These are phyloP conservation scores for Clitopilus hobsonii DNA, from an alignment of 768 basidiomycete species.

Conservation along the genomic window DNA sequence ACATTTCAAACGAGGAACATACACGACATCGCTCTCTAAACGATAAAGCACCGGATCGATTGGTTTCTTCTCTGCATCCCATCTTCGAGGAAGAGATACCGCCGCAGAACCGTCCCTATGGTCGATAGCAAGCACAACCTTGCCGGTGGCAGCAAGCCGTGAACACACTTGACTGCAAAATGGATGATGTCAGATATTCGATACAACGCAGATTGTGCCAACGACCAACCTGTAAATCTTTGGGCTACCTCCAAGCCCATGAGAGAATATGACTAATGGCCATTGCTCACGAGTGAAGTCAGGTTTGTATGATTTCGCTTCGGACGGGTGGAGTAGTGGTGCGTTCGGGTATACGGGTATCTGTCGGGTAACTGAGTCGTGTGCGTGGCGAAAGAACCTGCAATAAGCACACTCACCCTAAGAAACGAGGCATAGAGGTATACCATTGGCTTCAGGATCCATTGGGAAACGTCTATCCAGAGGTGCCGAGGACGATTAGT, in stretches of 20 bases:
- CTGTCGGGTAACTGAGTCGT: slow-evolving; percentile 21
- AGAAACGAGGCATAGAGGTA: slow-evolving; percentile 47
- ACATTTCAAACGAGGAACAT: slow-evolving; percentile 13
- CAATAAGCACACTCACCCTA: slow-evolving; percentile 23
- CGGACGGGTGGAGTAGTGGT: slow-evolving; percentile 40
- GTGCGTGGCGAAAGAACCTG: neutral
- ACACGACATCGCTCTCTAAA: slow-evolving; percentile 53
- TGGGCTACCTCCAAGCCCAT: slow-evolving; percentile 73
- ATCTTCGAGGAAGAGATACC: slow-evolving; percentile 34
- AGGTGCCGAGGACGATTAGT: slow-evolving; percentile 1
- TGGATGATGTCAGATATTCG: neutral
- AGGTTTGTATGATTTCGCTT: slow-evolving; percentile 5
- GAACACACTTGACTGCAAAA: slow-evolving; percentile 59
- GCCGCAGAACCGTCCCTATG: slow-evolving; percentile 81
- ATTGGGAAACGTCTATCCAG: slow-evolving; percentile 27
- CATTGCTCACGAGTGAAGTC: slow-evolving; percentile 33
- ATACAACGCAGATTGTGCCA: neutral
- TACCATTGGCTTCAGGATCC: slow-evolving; percentile 45
- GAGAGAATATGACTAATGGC: slow-evolving; percentile 83
- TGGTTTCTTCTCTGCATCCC: slow-evolving; percentile 22
- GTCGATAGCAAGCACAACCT: slow-evolving; percentile 77
- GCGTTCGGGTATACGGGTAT: slow-evolving; percentile 56
- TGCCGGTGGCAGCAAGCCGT: slow-evolving; percentile 71
- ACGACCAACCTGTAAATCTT: slow-evolving; percentile 58
- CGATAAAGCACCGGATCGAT: slow-evolving; percentile 42